Conservation (phyloP, 768 basidiomycete species). For the Russula ochroleuca region DNA sequence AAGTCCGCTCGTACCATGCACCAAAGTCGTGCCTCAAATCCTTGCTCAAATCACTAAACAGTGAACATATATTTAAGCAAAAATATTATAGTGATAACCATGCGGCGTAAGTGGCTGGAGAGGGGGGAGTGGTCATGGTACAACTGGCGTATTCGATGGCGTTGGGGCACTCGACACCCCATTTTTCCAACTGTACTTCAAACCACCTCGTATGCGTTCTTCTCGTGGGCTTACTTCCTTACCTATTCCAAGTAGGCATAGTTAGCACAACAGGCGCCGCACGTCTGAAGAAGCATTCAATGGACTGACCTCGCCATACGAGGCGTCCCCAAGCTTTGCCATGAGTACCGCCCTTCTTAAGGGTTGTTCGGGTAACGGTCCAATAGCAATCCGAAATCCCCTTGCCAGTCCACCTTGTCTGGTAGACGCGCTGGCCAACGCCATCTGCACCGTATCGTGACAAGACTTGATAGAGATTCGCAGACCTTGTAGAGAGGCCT, state of each 20-base stretch:
- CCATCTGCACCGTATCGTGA: constrained; percentile 64
- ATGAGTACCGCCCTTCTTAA: constrained; percentile 70
- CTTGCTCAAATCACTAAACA: background rate
- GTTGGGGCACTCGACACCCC: constrained; percentile 43
- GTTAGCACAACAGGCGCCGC: constrained; percentile 2
- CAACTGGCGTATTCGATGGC: background rate
- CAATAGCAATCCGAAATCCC: constrained; percentile 66
- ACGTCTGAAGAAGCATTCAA: background rate
- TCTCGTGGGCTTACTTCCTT: constrained; percentile 55
- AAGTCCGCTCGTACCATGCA: background rate
- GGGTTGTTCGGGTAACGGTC: constrained; percentile 63
- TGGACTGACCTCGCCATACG: constrained; percentile 67
- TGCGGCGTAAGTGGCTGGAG: background rate
- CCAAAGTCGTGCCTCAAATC: background rate
- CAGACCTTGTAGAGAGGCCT: constrained; percentile 50
- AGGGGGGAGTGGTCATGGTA: constrained; percentile 1
- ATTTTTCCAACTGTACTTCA: constrained; percentile 72
- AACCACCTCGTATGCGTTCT: constrained; percentile 60
- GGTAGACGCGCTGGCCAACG: constrained; percentile 63
- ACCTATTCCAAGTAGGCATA: constrained; percentile 40
- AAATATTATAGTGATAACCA: background rate
- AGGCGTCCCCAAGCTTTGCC: constrained; percentile 82
- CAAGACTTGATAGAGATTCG: constrained; percentile 68
- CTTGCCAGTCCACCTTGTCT: constrained; percentile 69
- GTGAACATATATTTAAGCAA: constrained; percentile 3